Base-by-base conservation (phyloP, 148 eudicot genomes). In the Selenicereus undatus region DNA sequence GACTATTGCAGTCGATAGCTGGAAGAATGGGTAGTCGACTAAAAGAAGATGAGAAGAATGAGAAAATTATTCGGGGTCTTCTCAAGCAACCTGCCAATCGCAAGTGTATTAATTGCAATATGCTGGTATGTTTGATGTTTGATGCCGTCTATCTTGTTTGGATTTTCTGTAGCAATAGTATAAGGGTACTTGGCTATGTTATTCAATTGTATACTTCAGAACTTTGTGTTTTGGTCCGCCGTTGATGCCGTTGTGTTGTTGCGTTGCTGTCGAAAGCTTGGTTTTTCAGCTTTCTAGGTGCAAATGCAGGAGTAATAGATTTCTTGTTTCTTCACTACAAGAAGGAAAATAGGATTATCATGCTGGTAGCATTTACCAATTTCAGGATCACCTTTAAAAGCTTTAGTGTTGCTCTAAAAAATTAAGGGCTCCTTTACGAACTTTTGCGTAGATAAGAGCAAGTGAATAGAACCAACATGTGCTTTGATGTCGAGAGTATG, bases 11-110 rank as follows among this genome's bases (percentile, higher is more conserved):
- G 90, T 74, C 51, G 72, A 74, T 81, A 72, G 36, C 39, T 77
- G n/a, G 24, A 52, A 79, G 76, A 71, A 93, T 93, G 97, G 91
- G 88, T 52, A 92, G 70, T 88, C 89, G 88, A 79, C 66, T 86
- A 85, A 93, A 92, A 87, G 97, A 93, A 78, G 97, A 90, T 24
- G 94, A 88, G 87, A 90, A 83, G 82, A 88, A 91, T 82, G 97
- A 93, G 93, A 88, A 84, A 65, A 85, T 83, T 77, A 93, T 93
- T 66, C 83, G 97, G 75, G 86, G 88, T 86, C 91, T 93, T 81
- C 91, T 90, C 65, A 92, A 92, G 76, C 91, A 83, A 24, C 90
- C 96, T 14, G 94, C 89, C 3, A 93, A 93, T 81, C 90, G 93
- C 22, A 86, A 89, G 80, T 93, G 97, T 88, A 87, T 93, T 68